phyloP scores from a whole-genome alignment of 164 flowering plant species.

The Berberis vulgaris region DNA sequence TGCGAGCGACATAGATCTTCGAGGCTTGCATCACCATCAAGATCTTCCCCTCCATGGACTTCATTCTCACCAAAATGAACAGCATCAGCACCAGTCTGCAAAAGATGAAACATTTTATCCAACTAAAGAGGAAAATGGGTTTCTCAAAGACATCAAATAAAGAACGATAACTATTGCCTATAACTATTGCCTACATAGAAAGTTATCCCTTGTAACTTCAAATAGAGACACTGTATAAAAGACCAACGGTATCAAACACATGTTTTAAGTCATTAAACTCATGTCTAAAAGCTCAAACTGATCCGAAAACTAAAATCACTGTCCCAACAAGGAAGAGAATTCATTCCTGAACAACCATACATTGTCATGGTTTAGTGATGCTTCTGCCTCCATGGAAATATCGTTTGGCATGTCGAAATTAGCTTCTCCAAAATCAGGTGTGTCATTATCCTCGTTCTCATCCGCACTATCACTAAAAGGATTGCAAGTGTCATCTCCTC shows the following conservation, averaged over 20 bases:
- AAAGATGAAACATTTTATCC: constrained; percentile 11
- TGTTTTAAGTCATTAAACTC: too few species aligned
- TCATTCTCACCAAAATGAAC: constrained; percentile 23
- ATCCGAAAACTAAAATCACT: too few species aligned
- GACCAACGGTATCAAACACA: too few species aligned
- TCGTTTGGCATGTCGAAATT: constrained; percentile 47
- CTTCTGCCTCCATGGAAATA: constrained; percentile 42
- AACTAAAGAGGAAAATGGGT: not conserved
- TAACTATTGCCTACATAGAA: too few species aligned
- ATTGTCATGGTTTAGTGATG: constrained; percentile 27
- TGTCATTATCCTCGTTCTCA: constrained; percentile 32
- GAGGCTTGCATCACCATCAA: constrained; percentile 43
- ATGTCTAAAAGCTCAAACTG: too few species aligned
- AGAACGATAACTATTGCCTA: too few species aligned
- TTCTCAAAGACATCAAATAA: not conserved
- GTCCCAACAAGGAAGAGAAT: not conserved
- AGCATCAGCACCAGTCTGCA: constrained; percentile 36
- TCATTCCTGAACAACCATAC: constrained; percentile 17
- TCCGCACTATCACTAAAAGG: constrained; percentile 20
- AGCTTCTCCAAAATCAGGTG: constrained; percentile 26
- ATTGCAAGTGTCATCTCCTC: constrained; percentile 21
- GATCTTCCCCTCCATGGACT: constrained; percentile 27
- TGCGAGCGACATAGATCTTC: constrained; percentile 95
- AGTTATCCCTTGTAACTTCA: too few species aligned
- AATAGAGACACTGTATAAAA: too few species aligned